These are phyloP conservation scores for Plasmodium reichenowi DNA, from an alignment of 169 alveolate species.

Conservation along the genomic window DNA sequence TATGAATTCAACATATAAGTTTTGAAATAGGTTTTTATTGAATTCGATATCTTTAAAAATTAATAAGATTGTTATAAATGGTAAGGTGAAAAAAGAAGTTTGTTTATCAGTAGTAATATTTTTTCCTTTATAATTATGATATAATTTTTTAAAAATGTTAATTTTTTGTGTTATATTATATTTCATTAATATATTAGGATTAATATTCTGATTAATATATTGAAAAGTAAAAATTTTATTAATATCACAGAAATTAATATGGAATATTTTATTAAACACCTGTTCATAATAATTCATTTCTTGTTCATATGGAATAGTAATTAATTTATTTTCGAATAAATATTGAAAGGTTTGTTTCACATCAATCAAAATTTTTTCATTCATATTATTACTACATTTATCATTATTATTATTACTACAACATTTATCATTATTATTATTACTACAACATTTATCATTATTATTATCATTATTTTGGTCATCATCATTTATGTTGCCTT, in stretches of 20 bases:
- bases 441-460: no score
- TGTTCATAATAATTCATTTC: conserved; percentile 28
- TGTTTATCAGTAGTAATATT: background rate
- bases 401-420: background rate
- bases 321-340: conserved; percentile 57
- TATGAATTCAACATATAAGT: conserved; percentile 39
- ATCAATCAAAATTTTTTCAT: conserved; percentile 14
- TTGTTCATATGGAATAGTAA: conserved; percentile 36
- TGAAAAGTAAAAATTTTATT: conserved; percentile 19
- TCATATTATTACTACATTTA: background rate
- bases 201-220: conserved; percentile 20
- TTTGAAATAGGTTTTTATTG: conserved; percentile 30
- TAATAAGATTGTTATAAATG: conserved; percentile 46
- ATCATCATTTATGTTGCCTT: background rate
- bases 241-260: conserved; percentile 8
- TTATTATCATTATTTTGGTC: no score
- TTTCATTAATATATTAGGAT: conserved; percentile 21
- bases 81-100: conserved; percentile 16
- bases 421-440: no score
- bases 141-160: conserved; percentile 26
- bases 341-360: conserved; percentile 46
- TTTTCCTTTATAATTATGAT: conserved; percentile 14
- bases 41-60: conserved; percentile 46
- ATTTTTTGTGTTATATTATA: conserved; percentile 33
- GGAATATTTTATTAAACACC: conserved; percentile 28